Base-by-base conservation (phyloP, 1,139 yeast genomes). In the Maudiozyma humilis region DNA sequence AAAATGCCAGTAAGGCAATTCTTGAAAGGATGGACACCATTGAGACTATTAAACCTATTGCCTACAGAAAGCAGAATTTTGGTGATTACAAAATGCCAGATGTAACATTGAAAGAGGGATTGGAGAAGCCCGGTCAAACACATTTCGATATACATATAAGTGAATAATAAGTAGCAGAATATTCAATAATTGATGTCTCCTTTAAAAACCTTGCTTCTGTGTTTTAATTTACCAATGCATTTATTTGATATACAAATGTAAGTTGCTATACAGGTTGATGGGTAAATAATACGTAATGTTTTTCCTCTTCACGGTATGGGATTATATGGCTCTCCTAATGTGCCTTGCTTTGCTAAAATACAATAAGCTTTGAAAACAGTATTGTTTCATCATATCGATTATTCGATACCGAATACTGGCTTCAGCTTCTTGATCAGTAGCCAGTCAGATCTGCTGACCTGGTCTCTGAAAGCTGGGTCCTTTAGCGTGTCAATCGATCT, bases 391-490 rank as follows among this genome's bases (percentile, higher is more conserved):
- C n/a, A 18, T 20, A 19, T 34, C 15, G 32, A 18, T 49, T 47
- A 63, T 46, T 63, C 66, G 44, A 63, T 62, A 44, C 60, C 95
- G 61, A 91, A 85, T 39, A 86, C 76, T 44, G 91, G 79, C 70
- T 91, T 91, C 70, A 91, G 76, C 62, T 83, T 82, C 73, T 85
- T 86, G 62, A 91, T 74, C 66, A 91, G 75, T 49, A 89, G 63
- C 98, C 98, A 91, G 65, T 91, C 98, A 42, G 89, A 95, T 65
- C 95, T 81, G 44, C 93, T 75, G 52, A 91, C 97, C 51, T 86
- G 78, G 55, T 85, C 91, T 68, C 98, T 80, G 79, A 89, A 91
- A 2, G 97, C 96, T 43, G 95, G 95, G 60, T 91, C 98, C 71
- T 91, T 91, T 73, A 91, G 79, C n/a, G 95, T 85, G 64, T 91